Conservation (phyloP, 2,329 filamentous ascomycete genomes). For the Claviceps sp. region DNA sequence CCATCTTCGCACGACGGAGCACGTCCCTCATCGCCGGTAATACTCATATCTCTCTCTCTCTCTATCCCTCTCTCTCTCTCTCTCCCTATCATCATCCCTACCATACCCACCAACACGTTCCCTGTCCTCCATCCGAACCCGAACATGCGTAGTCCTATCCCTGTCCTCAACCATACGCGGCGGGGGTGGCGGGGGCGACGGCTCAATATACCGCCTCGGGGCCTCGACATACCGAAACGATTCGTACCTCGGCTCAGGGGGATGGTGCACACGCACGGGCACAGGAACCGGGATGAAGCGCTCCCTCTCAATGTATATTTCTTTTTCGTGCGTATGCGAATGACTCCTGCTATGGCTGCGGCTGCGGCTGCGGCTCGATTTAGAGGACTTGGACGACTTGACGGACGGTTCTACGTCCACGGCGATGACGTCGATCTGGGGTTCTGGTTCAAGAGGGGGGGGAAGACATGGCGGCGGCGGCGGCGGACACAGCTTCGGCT, state of each 20-base stretch:
- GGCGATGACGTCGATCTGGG: constrained; percentile 25
- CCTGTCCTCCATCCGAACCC: constrained; percentile 21
- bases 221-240: constrained; percentile 41
- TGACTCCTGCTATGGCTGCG: constrained; percentile 13
- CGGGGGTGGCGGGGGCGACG: constrained; percentile 11
- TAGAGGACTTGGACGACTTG: constrained; percentile 9
- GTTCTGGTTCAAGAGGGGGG: constrained; percentile 13
- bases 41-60: constrained; percentile 1
- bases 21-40: constrained; percentile 2
- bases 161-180: constrained; percentile 19
- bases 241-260: constrained; percentile 28
- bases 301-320: constrained; percentile 41
- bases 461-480: constrained; percentile 5
- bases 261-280: constrained; percentile 21
- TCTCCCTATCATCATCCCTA: constrained; percentile 3
- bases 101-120: constrained; percentile 20
- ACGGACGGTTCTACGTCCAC: constrained; percentile 21
- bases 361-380: constrained; percentile 12
- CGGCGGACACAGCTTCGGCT: not conserved
- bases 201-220: constrained; percentile 22
- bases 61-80: constrained; percentile 2
- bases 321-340: constrained; percentile 22
- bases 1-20: too few species aligned
- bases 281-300: constrained; percentile 30
- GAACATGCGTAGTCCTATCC: constrained; percentile 9